Evolutionary conservation across 345 rosid genomes (phyloP), one percentile per base, ranked within the genome.

Genomic region (Syzygium oleosum): DNA sequence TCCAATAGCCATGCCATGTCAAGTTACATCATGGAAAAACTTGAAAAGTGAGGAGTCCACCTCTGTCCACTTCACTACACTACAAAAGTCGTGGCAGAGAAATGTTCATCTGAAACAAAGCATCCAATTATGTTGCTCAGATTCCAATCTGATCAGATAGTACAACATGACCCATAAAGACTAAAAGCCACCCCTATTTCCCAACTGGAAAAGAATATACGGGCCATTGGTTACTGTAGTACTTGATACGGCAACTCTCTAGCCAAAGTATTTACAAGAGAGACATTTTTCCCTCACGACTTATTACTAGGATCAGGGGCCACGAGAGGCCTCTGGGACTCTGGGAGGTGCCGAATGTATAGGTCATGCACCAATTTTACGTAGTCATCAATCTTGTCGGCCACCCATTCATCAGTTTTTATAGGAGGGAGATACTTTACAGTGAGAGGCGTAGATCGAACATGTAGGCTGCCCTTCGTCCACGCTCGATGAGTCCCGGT

Each of bases 311-410:
- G 83, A 73, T 73, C 27, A 10, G 83, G 49, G 83, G 83, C 83
- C 83, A 38, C 27, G 1, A 73, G 83, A 73, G 85, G 55, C 85
- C 55, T 84, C 55, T 52, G 85, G 55, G 54, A 84, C 85, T 84
- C 90, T 1, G 91, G 93, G 54, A 92, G 91, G 87, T 84, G 91
- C n/a, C 84, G 46, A 21, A 88, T 87, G 43, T 90, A 92, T 23
- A 90, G 10, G 46, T 90, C 88, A 25, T 87, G 91, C 13, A 90
- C 85, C 90, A 90, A 29, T 80, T 89, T 89, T 16, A 87, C 4
- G 53, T 92, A 88, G 52, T 77, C 88, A 11, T 89, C 88, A 0
- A 92, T 80, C 78, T 86, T 88, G 59, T 89, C 90, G 0, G 63
- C 89, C 10, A 87, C 86, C 93, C 93, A 92, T 38, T 85, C 77